Percentiles rank a stretch among this genome's conserved stretches.
Evolutionary conservation across 108 stramenopile genomes (phyloP).

Genomic region (Nitzschia sp.): DNA sequence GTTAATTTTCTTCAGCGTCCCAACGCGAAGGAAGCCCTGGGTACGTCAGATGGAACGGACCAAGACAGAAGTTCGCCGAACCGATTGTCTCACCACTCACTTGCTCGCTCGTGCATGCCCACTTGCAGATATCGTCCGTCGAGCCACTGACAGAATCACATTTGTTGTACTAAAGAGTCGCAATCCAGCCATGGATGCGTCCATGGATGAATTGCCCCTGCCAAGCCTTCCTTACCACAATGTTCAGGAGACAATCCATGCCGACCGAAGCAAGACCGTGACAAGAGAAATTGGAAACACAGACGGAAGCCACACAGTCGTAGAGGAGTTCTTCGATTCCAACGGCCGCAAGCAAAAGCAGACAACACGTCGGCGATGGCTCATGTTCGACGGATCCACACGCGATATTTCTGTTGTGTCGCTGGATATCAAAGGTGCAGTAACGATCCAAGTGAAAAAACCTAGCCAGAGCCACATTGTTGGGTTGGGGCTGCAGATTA

Average conservation of each 20-base stretch:
- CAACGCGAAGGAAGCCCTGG: conserved; percentile 14
- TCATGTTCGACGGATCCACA: background rate
- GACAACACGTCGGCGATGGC: conserved; percentile 5
- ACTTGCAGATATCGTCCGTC: conserved; percentile 19
- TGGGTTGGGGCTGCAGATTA: background rate
- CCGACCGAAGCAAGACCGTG: background rate
- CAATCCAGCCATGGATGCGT: background rate
- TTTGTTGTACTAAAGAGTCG: conserved; percentile 22
- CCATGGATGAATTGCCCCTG: conserved; percentile 4
- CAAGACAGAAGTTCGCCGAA: background rate
- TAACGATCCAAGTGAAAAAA: conserved; percentile 10
- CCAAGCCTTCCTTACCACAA: conserved; percentile 15
- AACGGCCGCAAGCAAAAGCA: background rate
- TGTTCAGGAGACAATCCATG: background rate
- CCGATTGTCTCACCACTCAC: background rate
- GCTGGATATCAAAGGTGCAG: background rate
- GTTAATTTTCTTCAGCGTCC: conserved; percentile 17
- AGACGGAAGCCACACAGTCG: conserved; percentile 6
- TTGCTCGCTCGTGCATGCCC: too few species aligned
- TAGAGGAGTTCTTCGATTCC: conserved; percentile 5
- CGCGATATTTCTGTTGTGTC: background rate
- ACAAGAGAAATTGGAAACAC: conserved; percentile 1
- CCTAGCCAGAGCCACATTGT: background rate
- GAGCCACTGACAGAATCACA: conserved; percentile 21
- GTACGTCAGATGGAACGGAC: conserved; percentile 9